Conservation (phyloP, 2,329 filamentous ascomycete species). For the Cercospora sp. region DNA sequence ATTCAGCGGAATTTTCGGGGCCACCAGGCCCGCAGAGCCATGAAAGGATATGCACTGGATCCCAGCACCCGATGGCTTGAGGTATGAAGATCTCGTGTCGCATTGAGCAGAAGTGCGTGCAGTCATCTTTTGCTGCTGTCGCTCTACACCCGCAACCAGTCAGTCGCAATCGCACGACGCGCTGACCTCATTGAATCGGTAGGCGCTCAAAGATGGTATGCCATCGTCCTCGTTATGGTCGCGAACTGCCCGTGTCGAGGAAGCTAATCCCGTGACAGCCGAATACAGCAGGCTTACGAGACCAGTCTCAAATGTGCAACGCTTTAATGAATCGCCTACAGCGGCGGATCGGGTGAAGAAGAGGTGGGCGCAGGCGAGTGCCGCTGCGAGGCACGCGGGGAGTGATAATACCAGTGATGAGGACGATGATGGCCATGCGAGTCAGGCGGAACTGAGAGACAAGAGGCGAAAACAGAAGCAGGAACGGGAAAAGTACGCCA, state of each 20-base stretch:
- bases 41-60: constrained; percentile 68
- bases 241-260: constrained; percentile 16
- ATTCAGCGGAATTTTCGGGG: constrained; percentile 69
- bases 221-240: background rate
- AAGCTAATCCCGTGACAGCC: constrained; percentile 42
- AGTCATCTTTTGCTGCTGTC: background rate
- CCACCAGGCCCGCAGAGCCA: constrained; percentile 69
- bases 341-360: constrained; percentile 48
- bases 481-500: constrained; percentile 65
- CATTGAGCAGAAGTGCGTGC: background rate
- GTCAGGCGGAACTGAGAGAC: constrained; percentile 39
- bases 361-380: constrained; percentile 74
- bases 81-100: constrained; percentile 46
- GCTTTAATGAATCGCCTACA: constrained; percentile 29
- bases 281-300: constrained; percentile 55
- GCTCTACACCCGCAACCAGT: background rate
- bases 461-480: constrained; percentile 48
- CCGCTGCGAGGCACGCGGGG: constrained; percentile 70
- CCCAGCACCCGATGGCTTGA: constrained; percentile 71
- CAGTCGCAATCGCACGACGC: constrained; percentile 4
- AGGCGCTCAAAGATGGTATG: constrained; percentile 41
- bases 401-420: constrained; percentile 60
- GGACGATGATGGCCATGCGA: constrained; percentile 40
- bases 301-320: constrained; percentile 46
- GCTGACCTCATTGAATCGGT: constrained; percentile 10